Evolutionary conservation across 176 grass and related monocot genomes (phyloP).

Genomic region (Guadua angustifolia): DNA sequence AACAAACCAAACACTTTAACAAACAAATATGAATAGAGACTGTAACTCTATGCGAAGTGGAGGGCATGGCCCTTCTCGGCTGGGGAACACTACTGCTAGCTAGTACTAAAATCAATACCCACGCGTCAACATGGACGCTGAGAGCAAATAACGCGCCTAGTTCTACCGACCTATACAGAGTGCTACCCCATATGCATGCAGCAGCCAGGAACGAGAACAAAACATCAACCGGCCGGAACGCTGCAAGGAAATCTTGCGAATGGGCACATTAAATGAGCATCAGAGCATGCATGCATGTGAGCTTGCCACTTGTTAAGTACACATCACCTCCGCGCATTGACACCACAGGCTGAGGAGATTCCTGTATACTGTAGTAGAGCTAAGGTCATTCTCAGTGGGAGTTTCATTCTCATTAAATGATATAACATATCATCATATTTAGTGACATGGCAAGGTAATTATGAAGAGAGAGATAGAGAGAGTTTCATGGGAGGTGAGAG

Average conservation of each 20-base stretch:
- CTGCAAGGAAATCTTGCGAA: slow-evolving; percentile 18
- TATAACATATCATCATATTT: too few species aligned
- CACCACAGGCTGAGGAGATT: background rate
- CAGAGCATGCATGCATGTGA: slow-evolving; percentile 34
- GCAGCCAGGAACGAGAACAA: slow-evolving; percentile 9
- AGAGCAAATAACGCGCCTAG: slow-evolving; percentile 33
- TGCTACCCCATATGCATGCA: slow-evolving; percentile 2
- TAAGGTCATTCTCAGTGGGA: too few species aligned
- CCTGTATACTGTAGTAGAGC: too few species aligned
- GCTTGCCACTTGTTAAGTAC: slow-evolving; percentile 38
- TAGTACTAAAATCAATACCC: slow-evolving; percentile 43
- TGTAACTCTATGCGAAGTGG: too few species aligned
- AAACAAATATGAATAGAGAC: too few species aligned
- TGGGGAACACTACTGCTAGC: too few species aligned
- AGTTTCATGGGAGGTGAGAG: too few species aligned
- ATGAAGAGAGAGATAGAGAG: too few species aligned
- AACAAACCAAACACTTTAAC: too few species aligned
- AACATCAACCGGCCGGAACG: background rate
- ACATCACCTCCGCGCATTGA: slow-evolving; percentile 36
- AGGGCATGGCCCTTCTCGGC: too few species aligned
- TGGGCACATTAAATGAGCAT: slow-evolving; percentile 46
- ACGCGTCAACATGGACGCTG: background rate
- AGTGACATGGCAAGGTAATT: too few species aligned
- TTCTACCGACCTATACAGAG: background rate
- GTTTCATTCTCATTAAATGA: too few species aligned